Conservation (phyloP, 2,329 filamentous ascomycete species). For the Ampelomyces quisqualis region DNA sequence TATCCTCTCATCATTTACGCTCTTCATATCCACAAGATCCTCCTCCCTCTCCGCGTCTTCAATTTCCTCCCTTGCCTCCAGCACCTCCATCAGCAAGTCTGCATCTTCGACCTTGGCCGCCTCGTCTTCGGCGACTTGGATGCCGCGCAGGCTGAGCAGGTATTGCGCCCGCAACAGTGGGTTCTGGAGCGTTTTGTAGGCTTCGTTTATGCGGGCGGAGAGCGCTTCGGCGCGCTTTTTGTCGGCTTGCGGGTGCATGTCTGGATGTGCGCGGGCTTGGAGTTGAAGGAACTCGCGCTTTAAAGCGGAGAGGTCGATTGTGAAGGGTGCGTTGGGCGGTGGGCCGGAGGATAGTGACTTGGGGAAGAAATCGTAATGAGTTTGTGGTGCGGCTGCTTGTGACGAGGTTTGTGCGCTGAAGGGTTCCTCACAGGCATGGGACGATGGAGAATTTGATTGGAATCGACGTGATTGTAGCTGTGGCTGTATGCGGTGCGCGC, state of each 20-base stretch:
- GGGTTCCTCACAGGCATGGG: slow-evolving; percentile 16
- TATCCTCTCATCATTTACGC: slow-evolving; percentile 69
- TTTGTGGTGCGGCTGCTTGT: slow-evolving; percentile 40
- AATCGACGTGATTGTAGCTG: slow-evolving; percentile 17
- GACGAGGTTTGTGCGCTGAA: slow-evolving; percentile 14
- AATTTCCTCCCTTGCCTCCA: slow-evolving; percentile 71
- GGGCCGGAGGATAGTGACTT: slow-evolving; percentile 72
- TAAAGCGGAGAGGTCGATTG: slow-evolving; percentile 67
- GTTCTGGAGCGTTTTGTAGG: slow-evolving; percentile 79
- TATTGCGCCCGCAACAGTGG: slow-evolving; percentile 88
- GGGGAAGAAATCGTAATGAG: slow-evolving; percentile 89
- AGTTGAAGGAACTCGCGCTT: slow-evolving; percentile 84
- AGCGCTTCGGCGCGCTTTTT: slow-evolving; percentile 69
- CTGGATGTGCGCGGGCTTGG: slow-evolving; percentile 75
- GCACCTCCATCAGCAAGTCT: slow-evolving; percentile 73
- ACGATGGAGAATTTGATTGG: slow-evolving; percentile 23
- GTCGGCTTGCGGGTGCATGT: slow-evolving; percentile 55
- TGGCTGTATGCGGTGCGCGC: slow-evolving; percentile 16
- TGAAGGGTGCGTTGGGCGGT: slow-evolving; percentile 75
- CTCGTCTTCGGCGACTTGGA: slow-evolving; percentile 80
- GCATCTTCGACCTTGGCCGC: slow-evolving; percentile 67
- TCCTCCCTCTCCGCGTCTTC: slow-evolving; percentile 59
- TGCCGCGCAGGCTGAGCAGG: slow-evolving; percentile 67
- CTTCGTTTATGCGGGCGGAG: slow-evolving; percentile 85
- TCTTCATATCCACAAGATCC: slow-evolving; percentile 61